These are phyloP conservation scores for Ettlia oleoabundans DNA, from an alignment of 139 green algal species.

Conservation along the genomic window DNA sequence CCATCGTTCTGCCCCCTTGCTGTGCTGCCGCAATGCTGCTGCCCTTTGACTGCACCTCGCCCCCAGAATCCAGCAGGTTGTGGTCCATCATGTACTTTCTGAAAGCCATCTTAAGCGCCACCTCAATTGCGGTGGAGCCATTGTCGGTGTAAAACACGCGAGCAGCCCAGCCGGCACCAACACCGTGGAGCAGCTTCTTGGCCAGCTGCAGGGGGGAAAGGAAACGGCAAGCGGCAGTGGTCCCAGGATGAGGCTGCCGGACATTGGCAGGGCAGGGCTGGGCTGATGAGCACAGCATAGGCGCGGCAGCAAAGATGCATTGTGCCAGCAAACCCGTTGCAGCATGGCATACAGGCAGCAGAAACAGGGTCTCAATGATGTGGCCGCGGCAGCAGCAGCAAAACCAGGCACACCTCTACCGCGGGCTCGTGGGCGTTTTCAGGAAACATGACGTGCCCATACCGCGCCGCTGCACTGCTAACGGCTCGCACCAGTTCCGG, in stretches of 20 bases:
- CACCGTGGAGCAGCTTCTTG: constrained; percentile 55
- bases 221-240: too few species aligned
- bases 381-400: too few species aligned
- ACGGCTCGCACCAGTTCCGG: constrained; percentile 69
- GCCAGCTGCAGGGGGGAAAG: constrained; percentile 42
- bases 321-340: too few species aligned
- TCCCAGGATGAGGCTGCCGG: neutral
- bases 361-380: neutral
- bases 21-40: neutral
- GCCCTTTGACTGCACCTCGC: constrained; percentile 15
- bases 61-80: constrained; percentile 19
- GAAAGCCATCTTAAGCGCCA: constrained; percentile 97
- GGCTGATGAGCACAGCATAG: neutral
- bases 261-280: neutral
- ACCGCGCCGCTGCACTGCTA: constrained; percentile 76
- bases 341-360: neutral
- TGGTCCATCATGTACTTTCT: constrained; percentile 67
- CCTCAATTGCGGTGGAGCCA: constrained; percentile 89
- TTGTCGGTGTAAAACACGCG: constrained; percentile 94
- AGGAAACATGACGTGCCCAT: constrained; percentile 96
- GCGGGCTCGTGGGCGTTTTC: constrained; percentile 78
- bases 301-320: neutral
- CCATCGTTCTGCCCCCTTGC: neutral
- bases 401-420: constrained; percentile 47
- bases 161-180: constrained; percentile 80